phyloP scores from a whole-genome alignment of 495 filamentous ascomycete genomes.

The Pseudomonodictys pantanalensis region DNA sequence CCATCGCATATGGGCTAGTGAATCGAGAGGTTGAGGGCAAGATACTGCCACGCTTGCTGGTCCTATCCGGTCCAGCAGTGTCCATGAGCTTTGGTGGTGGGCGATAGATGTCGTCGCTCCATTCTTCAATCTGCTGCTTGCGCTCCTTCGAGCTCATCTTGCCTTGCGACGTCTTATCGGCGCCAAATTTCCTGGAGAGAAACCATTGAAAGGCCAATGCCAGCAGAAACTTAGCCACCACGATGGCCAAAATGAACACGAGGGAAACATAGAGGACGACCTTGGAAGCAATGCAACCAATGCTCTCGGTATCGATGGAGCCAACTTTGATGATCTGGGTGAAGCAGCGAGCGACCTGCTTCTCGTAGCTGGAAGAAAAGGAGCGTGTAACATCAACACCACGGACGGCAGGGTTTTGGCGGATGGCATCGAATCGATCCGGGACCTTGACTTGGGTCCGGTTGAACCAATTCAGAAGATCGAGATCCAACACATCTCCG shows the following conservation, averaged over 20 bases:
- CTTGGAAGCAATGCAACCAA: constrained; percentile 95
- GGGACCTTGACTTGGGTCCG: constrained; percentile 76
- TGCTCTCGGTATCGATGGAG: constrained; percentile 89
- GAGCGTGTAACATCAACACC: constrained; percentile 90
- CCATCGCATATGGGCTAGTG: constrained; percentile 82
- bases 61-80: constrained; percentile 58
- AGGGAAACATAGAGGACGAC: constrained; percentile 95
- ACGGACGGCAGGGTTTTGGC: constrained; percentile 68
- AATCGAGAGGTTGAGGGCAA: constrained; percentile 87
- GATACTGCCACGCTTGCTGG: constrained; percentile 78
- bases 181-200: constrained; percentile 74
- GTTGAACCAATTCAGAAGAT: constrained; percentile 90
- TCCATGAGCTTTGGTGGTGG: constrained; percentile 78
- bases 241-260: constrained; percentile 88
- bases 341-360: constrained; percentile 78
- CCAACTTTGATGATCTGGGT: constrained; percentile 93
- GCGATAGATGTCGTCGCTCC: constrained; percentile 95
- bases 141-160: constrained; percentile 67
- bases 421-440: constrained; percentile 71
- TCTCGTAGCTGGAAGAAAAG: constrained; percentile 73
- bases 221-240: constrained; percentile 81
- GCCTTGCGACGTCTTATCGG: constrained; percentile 66
- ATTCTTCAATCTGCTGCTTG: constrained; percentile 94
- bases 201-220: constrained; percentile 96
- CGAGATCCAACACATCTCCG: constrained; percentile 88